Evolutionary conservation across 345 rosid species (phyloP).

Genomic region (Psidium friedrichsthalianum): DNA sequence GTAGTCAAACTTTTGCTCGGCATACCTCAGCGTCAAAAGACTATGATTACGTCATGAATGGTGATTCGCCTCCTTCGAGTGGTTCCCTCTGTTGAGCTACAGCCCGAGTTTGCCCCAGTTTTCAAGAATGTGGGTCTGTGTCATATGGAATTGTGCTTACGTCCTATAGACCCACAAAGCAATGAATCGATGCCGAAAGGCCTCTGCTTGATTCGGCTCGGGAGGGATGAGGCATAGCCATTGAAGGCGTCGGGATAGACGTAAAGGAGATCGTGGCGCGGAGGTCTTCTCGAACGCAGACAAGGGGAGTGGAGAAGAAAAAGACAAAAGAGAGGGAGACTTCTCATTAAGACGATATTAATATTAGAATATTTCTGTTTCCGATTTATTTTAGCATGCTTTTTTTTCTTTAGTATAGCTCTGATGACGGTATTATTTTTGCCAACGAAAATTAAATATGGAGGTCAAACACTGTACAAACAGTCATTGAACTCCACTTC

Average conservation of each 20-base stretch:
- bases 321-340: too few relatives aligned
- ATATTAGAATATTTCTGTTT: too few relatives aligned
- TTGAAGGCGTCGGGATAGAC: constrained; percentile 43
- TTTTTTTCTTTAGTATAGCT: too few relatives aligned
- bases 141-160: constrained; percentile 69
- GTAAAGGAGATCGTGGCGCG: constrained; percentile 23
- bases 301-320: too few relatives aligned
- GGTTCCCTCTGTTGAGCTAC: constrained; percentile 14
- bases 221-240: constrained; percentile 75
- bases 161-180: constrained; percentile 61
- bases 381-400: too few relatives aligned
- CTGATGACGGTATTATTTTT: too few relatives aligned
- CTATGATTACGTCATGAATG: constrained; percentile 38
- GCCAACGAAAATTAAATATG: too few relatives aligned
- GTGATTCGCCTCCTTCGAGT: constrained; percentile 17
- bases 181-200: constrained; percentile 27
- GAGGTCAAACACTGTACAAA: too few relatives aligned
- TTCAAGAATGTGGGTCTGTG: constrained; percentile 65
- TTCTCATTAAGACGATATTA: too few relatives aligned
- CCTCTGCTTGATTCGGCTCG: constrained; percentile 32
- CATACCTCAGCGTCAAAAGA: constrained; percentile 79
- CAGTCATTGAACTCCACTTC: too few relatives aligned
- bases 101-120: constrained; percentile 34
- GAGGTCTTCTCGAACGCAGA: too few relatives aligned
- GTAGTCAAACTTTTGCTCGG: constrained; percentile 63